Base-by-base conservation (phyloP, 331 rosid species). In the Phaseolus coccineus region DNA sequence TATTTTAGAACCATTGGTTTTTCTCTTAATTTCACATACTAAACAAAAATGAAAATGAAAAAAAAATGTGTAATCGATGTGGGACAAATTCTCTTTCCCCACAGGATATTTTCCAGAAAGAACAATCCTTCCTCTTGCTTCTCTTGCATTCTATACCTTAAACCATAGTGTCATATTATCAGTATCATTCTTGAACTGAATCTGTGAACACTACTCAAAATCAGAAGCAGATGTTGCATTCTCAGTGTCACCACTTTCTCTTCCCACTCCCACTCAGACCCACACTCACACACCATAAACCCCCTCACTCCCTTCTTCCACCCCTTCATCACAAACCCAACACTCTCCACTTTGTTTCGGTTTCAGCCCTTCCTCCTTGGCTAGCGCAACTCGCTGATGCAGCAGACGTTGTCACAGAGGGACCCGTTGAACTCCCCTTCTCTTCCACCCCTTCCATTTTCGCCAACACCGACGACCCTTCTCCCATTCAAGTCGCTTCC, bases 401-500 rank as follows among this genome's bases (percentile, higher is more conserved):
- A 0, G 5, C 62, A 1, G 80, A 56, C 8, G 65, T 59, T 12
- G 10, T 3, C 2, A 6, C 56, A 14, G 90, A 89, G 15, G 99
- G 98, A 5, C 98, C 98, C 77, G 24, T 93, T 1, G 91, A 95
- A 62, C 89, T 96, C 46, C 87, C 93, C 14, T 58, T 58, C 3
- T 53, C 85, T 51, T 74, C 92, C 10, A 19, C 89, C 39, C 86
- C 91, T 66, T 87, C 99, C 65, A 74, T 96, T 71, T 88, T 96
- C 70, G 89, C 94, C 30, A 77, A 90, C 84, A 37, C 82, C 2
- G 98, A 96, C 47, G 91, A 93, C 70, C 98, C 99, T 75, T 87
- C 99, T 77, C 28, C 88, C 4, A 80, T 96, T 59, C 99, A 96
- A 81, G 80, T 92, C 3, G 96, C 99, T 67, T 82, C 98, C 81